Conservation (phyloP, 1,139 yeast species). For the Candida sanyaensis region DNA sequence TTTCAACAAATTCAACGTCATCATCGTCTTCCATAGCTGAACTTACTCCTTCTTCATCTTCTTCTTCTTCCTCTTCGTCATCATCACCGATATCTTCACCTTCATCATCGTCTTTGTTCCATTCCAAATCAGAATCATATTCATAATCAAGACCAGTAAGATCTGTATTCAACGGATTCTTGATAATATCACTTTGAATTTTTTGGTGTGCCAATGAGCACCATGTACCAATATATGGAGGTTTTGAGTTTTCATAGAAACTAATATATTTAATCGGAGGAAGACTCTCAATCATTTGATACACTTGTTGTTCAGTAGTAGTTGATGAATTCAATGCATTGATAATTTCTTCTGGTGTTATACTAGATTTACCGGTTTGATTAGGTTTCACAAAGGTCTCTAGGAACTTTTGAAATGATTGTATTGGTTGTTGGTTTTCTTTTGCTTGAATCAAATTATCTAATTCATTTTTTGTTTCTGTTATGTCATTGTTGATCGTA, state of each 20-base stretch:
- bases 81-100: slow-evolving; percentile 59
- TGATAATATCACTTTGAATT: slow-evolving; percentile 22
- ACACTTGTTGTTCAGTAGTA: slow-evolving; percentile 29
- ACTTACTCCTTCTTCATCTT: slow-evolving; percentile 56
- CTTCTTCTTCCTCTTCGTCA: slow-evolving; percentile 61
- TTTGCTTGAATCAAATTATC: slow-evolving; percentile 17
- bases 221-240: slow-evolving; percentile 86
- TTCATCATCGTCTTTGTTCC: slow-evolving; percentile 65
- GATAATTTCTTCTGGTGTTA: slow-evolving; percentile 28
- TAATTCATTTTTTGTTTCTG: slow-evolving; percentile 14
- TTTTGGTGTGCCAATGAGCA: slow-evolving; percentile 35
- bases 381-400: not conserved
- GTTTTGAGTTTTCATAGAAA: slow-evolving; percentile 80
- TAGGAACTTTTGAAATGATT: slow-evolving; percentile 8
- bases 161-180: slow-evolving; percentile 47
- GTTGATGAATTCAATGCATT: slow-evolving; percentile 38
- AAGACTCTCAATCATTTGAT: slow-evolving; percentile 29
- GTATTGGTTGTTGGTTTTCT: not conserved
- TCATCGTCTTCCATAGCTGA: slow-evolving; percentile 55
- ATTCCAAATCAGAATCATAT: slow-evolving; percentile 78
- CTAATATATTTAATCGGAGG: slow-evolving; percentile 64
- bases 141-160: slow-evolving; percentile 57
- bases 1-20: slow-evolving; percentile 71
- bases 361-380: not conserved
- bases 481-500: slow-evolving; percentile 3